A percentile compares a stretch with the other conserved stretches of the same genome.
These are phyloP conservation scores for Talaromyces pinophilus DNA, from an alignment of 2,329 filamentous ascomycete species.

Conservation along the genomic window DNA sequence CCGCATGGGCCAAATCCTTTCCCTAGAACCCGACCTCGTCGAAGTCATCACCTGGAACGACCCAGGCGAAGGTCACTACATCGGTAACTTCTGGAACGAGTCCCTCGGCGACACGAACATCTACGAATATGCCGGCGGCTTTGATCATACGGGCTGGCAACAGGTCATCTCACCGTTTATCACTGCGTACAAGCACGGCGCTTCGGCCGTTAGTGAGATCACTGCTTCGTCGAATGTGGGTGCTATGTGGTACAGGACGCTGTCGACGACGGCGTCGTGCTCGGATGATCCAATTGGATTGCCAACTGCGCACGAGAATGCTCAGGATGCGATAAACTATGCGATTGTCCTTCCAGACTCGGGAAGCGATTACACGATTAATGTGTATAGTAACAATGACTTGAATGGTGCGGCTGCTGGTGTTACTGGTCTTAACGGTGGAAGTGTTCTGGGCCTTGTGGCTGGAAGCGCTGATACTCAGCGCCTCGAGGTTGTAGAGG, in stretches of 20 bases:
- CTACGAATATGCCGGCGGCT: slow-evolving; percentile 33
- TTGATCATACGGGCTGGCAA: slow-evolving; percentile 40
- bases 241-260: slow-evolving; percentile 33
- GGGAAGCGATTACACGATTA: slow-evolving; percentile 13
- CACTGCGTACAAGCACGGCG: slow-evolving; percentile 39
- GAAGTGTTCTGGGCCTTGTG: slow-evolving; percentile 16
- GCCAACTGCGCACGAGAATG: slow-evolving; percentile 5
- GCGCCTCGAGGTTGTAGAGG: slow-evolving; percentile 21
- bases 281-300: slow-evolving; percentile 13
- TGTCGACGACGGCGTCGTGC: slow-evolving; percentile 19
- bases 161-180: slow-evolving; percentile 41
- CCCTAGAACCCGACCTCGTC: slow-evolving; percentile 40
- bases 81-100: slow-evolving; percentile 44
- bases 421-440: slow-evolving; percentile 16
- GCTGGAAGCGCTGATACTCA: slow-evolving; percentile 22
- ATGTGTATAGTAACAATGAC: slow-evolving; percentile 23
- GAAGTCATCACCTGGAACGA: slow-evolving; percentile 48
- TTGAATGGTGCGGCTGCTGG: slow-evolving; percentile 18
- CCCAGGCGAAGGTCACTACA: slow-evolving; percentile 43
- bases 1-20: slow-evolving; percentile 34
- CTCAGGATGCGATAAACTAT: slow-evolving; percentile 22
- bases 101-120: slow-evolving; percentile 31
- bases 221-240: slow-evolving; percentile 28
- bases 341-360: slow-evolving; percentile 19
- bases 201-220: slow-evolving; percentile 26